Base-by-base conservation (phyloP, 2,329 filamentous ascomycete genomes). In the Apiospora malaysiana region DNA sequence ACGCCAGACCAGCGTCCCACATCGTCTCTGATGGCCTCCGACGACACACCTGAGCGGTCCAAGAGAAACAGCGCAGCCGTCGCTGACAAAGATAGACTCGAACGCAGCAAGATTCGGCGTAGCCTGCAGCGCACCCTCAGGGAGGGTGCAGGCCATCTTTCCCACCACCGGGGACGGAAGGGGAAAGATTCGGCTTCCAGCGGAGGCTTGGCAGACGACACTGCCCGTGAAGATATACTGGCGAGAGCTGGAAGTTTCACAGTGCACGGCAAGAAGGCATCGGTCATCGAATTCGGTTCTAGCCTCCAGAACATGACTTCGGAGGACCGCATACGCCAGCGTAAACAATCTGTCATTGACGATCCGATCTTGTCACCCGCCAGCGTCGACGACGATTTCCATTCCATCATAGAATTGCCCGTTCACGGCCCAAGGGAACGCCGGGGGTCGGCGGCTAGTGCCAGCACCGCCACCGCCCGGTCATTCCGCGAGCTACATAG, bases 241-340 rank as follows among this genome's bases (percentile, higher is more conserved):
- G 86, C 92, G 8, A 90, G 96, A 66, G 92, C 92, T 16, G 94
- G 94, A 6, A 97, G 94, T 76, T 99, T 99, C 80, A 97, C 96
- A 4, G 91, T 99, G 4, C 96, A 99, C 78, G 95, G 96, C 72
- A 99, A 98, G 85, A 98, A 99, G 82, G 96, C 96, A 2, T 97
- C 94, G 0, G 93, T 99, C 70, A 94, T 99, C 75, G 97, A 94
- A n/a, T 97, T 99, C 79, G 94, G 95, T 10, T 91, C 91, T n/a
- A 95, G 97, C 76, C 91, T 97, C 84, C 92, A 95, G 77, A 92
- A 88, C 71, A 89, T 95, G 82, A 88, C 91, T 0, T 87, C 90
- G 0, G 93, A 95, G 72, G 92, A 95, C 77, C 90, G 91, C 47
- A 83, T 94, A 56, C 89, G 90, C 71, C 84, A 91, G 67, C 87